Evolutionary conservation across 352 stramenopile species (phyloP).

Genomic region (Pythium sukuiense): DNA sequence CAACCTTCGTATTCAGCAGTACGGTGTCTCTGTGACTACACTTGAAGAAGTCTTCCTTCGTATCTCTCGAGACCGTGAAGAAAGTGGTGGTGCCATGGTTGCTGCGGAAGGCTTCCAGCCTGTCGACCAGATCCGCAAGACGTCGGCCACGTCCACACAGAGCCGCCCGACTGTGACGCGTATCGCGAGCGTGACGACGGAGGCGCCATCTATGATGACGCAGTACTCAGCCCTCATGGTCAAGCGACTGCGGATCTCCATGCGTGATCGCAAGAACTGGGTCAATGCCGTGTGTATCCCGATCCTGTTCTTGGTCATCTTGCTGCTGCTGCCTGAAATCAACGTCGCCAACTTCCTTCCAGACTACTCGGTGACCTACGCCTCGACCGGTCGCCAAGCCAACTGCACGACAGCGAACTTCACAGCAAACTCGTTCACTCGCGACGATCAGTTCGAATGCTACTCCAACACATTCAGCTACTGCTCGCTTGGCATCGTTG

Average conservation of each 20-base stretch:
- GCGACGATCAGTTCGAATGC: conserved; percentile 5
- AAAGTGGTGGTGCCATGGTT: conserved; percentile 27
- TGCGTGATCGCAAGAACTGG: conserved; percentile 61
- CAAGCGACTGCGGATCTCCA: conserved; percentile 64
- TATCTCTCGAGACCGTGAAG: conserved; percentile 54
- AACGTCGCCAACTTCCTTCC: conserved; percentile 56
- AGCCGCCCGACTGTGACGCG: conserved; percentile 21
- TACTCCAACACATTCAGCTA: conserved; percentile 34
- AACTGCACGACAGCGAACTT: conserved; percentile 26
- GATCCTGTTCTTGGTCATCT: conserved; percentile 24
- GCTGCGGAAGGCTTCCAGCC: conserved; percentile 95
- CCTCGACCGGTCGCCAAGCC: conserved; percentile 28
- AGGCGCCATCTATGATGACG: conserved; percentile 32
- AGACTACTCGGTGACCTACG: conserved; percentile 20
- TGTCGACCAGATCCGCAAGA: conserved; percentile 47
- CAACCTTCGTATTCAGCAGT: conserved; percentile 75
- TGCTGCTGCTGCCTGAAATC: conserved; percentile 49
- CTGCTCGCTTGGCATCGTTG: conserved; percentile 44
- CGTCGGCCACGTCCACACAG: conserved; percentile 35
- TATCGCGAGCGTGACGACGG: conserved; percentile 23
- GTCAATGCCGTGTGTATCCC: conserved; percentile 61
- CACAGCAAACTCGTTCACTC: not conserved
- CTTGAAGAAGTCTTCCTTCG: conserved; percentile 98
- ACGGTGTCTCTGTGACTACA: conserved; percentile 98
- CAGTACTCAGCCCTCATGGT: conserved; percentile 52